Percentiles rank a stretch among this genome's conserved stretches.
Conservation (phyloP, 148 eudicot species). For the Rheum nobile region DNA sequence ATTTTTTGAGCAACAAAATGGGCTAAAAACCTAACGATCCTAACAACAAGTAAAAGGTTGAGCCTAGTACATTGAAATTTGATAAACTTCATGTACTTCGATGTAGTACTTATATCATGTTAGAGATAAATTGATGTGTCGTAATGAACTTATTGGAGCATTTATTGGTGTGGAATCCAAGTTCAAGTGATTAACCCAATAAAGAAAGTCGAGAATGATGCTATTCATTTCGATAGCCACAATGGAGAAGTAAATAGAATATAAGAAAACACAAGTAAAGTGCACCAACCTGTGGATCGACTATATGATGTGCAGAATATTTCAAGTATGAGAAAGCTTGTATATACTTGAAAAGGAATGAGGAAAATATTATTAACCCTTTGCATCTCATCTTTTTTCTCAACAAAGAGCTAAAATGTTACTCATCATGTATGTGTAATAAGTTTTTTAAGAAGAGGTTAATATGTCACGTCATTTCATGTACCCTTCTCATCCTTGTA, state of each 20-base stretch:
- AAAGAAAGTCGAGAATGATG: neutral
- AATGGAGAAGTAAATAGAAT: neutral
- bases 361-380: neutral
- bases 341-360: conserved; percentile 6
- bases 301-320: conserved; percentile 93
- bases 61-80: too few relatives aligned
- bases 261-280: conserved; percentile 2
- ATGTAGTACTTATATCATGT: neutral
- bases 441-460: too few relatives aligned
- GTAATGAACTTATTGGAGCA: neutral
- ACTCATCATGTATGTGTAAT: too few relatives aligned
- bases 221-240: neutral
- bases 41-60: too few relatives aligned
- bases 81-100: too few relatives aligned
- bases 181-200: neutral
- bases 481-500: too few relatives aligned
- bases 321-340: conserved; percentile 97
- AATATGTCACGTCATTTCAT: too few relatives aligned
- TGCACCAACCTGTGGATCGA: conserved; percentile 75
- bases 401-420: neutral
- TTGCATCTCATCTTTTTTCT: neutral
- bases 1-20: too few relatives aligned
- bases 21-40: too few relatives aligned
- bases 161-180: neutral
- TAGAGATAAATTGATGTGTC: neutral